Conservation (phyloP, 1,284 basidiomycete genomes). For the Tilletiopsis washingtonensis region DNA sequence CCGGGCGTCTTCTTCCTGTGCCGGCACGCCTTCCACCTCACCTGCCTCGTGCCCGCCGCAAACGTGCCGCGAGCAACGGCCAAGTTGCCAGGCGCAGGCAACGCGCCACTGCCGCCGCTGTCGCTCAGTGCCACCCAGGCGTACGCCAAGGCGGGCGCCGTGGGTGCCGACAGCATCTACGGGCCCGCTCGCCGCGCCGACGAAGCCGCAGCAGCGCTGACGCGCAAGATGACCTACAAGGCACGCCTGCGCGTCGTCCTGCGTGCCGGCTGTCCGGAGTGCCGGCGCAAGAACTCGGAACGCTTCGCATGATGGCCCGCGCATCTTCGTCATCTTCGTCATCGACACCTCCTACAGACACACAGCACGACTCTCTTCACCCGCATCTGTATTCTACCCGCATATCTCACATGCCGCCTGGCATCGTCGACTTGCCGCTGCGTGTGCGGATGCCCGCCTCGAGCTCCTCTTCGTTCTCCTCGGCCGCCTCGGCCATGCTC, state of each 20-base stretch:
- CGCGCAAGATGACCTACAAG: too few relatives aligned
- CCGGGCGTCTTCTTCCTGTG: conserved; percentile 35
- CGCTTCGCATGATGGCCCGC: too few relatives aligned
- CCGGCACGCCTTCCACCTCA: conserved; percentile 32
- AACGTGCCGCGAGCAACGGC: conserved; percentile 1
- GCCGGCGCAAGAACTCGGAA: too few relatives aligned
- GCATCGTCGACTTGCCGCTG: not conserved
- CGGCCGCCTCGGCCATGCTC: too few relatives aligned
- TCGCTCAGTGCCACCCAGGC: not conserved
- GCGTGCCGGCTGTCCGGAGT: not conserved
- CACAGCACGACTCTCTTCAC: too few relatives aligned
- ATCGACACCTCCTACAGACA: too few relatives aligned
- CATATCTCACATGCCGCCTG: too few relatives aligned
- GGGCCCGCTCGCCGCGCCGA: not conserved
- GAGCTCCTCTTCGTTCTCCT: too few relatives aligned
- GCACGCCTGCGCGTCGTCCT: not conserved
- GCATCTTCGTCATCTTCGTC: too few relatives aligned
- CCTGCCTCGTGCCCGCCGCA: conserved; percentile 15
- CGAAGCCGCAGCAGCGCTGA: too few relatives aligned
- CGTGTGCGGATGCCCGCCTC: not conserved
- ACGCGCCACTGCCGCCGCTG: not conserved
- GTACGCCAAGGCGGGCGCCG: not conserved
- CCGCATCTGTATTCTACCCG: too few relatives aligned
- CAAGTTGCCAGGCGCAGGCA: not conserved
- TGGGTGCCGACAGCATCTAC: not conserved